A percentile compares a stretch with the other conserved stretches of the same genome.
Evolutionary conservation across 2,329 filamentous ascomycete genomes (phyloP).

Genomic region (Talaromyces verruculosus): DNA sequence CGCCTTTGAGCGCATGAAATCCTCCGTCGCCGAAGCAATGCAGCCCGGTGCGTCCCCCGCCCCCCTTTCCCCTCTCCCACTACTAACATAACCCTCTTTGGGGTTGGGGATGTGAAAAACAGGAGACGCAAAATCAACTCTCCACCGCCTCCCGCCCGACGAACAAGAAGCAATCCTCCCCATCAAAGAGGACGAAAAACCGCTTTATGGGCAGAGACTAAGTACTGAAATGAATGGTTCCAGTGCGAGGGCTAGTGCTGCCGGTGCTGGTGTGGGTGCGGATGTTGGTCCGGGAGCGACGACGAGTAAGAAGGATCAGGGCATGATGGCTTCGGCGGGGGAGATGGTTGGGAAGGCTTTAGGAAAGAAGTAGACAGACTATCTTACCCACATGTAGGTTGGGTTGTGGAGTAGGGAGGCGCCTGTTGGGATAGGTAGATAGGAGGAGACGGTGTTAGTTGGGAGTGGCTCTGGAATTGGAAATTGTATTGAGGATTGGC

Average conservation of each 20-base stretch:
- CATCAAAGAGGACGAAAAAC: slow-evolving; percentile 7
- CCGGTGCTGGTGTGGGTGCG: not conserved
- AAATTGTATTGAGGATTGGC: not conserved
- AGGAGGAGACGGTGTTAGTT: not conserved
- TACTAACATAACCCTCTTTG: not conserved
- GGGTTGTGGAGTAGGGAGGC: not conserved
- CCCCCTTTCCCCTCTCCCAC: not conserved
- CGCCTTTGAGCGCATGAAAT: slow-evolving; percentile 9
- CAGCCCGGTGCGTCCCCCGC: slow-evolving; percentile 13
- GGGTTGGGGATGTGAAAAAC: too few species aligned
- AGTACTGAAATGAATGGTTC: slow-evolving; percentile 3
- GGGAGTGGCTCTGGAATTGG: not conserved
- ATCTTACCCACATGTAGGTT: not conserved
- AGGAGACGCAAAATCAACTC: slow-evolving; percentile 20
- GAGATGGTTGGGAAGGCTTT: slow-evolving; percentile 21
- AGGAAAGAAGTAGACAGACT: slow-evolving; percentile 5
- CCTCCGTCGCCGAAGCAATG: slow-evolving; percentile 12
- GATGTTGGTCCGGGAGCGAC: not conserved
- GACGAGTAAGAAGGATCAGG: slow-evolving; percentile 2
- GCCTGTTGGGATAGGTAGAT: not conserved
- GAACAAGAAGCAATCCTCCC: slow-evolving; percentile 17
- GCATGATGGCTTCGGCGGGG: slow-evolving; percentile 12
- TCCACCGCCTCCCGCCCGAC: slow-evolving; percentile 12
- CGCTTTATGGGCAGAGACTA: slow-evolving; percentile 8
- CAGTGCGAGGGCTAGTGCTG: not conserved